Evolutionary conservation across 176 grass and related monocot species (phyloP), one percentile per base, ranked within the genome.

Genomic region (Musa schizocarpa): DNA sequence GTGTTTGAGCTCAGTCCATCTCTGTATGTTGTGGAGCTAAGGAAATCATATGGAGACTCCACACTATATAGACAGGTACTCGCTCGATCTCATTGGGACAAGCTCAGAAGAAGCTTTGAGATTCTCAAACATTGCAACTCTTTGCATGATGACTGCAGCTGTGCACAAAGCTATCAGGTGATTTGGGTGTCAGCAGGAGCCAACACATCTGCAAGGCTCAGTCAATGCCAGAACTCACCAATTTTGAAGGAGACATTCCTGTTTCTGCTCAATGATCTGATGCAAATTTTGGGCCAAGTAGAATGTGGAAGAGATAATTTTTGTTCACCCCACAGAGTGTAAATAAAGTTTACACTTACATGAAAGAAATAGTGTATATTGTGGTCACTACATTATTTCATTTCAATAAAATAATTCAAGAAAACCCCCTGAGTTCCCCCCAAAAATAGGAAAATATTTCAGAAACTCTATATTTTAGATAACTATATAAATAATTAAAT

Each of bases 1-100:
- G 85, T 93, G 13, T 98, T 91, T 89, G 90, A 89, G 80, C 86
- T 98, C 68, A 85, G 81, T 74, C 76, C 86, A 70, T 83, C 88
- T 71, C 21, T 98, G 49, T 81, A 93, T 66, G 84, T 93, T 10
- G 90, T 93, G 13, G 95, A 98, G 70, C 74, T 93, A 25, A 82
- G 81, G 76, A 98, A 93, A 76, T 80, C 84, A 50, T 77, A 88
- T 68, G 94, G 94, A 50, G 90, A 98, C 52, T 55, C 80, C 72
- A 75, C 34, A 26, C 1, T 91, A 53, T 98, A 98, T 67, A 93
- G 82, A 89, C 72, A 91, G 88, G 95, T 98, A 89, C 21, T 50
- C 9, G 22, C 9, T 48, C 26, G 13, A 19, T 49, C 8, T 67
- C 14, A 17, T n/a, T 10, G 1, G n/a, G 8, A 34, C 11, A 78